These are phyloP conservation scores for Ettlia oleoabundans DNA, from an alignment of 139 green algal species.

Conservation along the genomic window DNA sequence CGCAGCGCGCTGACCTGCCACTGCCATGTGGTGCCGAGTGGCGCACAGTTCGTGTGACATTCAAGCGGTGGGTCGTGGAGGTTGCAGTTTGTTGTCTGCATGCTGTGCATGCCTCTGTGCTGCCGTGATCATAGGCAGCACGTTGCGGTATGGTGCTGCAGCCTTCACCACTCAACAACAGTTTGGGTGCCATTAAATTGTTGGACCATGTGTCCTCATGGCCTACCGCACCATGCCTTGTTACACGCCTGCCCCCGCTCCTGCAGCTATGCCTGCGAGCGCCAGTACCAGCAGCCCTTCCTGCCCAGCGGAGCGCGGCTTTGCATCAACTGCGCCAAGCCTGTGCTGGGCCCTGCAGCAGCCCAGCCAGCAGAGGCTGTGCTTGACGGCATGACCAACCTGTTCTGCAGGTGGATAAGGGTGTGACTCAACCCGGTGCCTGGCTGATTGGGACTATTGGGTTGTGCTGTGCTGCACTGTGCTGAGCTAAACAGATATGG, in stretches of 20 bases:
- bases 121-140: too few relatives aligned
- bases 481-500: too few relatives aligned
- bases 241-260: neutral
- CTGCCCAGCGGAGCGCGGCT: slow-evolving; percentile 46
- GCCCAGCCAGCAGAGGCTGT: slow-evolving; percentile 35
- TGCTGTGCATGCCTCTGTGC: too few relatives aligned
- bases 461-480: too few relatives aligned
- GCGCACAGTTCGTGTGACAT: slow-evolving; percentile 42
- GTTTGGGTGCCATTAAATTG: too few relatives aligned
- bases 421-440: too few relatives aligned
- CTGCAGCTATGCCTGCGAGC: slow-evolving; percentile 2
- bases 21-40: slow-evolving; percentile 49
- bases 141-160: too few relatives aligned
- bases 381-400: slow-evolving; percentile 54
- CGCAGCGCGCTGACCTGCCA: slow-evolving; percentile 3
- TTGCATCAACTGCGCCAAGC: slow-evolving; percentile 68
- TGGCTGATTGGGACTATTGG: too few relatives aligned
- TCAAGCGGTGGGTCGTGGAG: slow-evolving; percentile 12
- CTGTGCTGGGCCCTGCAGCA: slow-evolving; percentile 31
- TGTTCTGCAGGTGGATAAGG: slow-evolving; percentile 59
- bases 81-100: neutral
- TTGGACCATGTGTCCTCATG: neutral
- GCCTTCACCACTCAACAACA: too few relatives aligned
- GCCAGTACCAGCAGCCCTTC: slow-evolving; percentile 71
- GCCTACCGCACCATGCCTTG: neutral